phyloP scores from a whole-genome alignment of 768 basidiomycete genomes.

The Tubosaeta brunneosetosa region DNA sequence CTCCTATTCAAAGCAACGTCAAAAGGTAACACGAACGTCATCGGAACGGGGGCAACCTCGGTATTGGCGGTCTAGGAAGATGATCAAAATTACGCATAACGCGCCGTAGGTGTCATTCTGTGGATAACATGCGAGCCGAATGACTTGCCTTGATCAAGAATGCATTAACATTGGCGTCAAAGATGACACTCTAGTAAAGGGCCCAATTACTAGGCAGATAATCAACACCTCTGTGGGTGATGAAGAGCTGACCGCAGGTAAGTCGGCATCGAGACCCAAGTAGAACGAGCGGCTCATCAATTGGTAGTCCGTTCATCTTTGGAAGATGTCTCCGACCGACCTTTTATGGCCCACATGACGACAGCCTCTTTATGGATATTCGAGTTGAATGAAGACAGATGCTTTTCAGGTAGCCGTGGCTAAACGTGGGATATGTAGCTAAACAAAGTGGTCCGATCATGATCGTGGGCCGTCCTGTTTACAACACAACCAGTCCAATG shows the following conservation, averaged over 20 bases:
- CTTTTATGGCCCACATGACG: too few relatives aligned
- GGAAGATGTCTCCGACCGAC: too few relatives aligned
- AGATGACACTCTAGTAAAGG: slow-evolving; percentile 57
- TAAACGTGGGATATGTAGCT: too few relatives aligned
- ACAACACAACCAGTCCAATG: slow-evolving; percentile 10
- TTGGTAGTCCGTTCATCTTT: too few relatives aligned
- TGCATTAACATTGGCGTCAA: slow-evolving; percentile 15
- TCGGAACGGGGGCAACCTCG: slow-evolving; percentile 30
- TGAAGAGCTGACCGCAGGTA: slow-evolving; percentile 45
- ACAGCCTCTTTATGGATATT: too few relatives aligned
- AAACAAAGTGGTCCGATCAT: not conserved
- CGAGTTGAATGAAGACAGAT: too few relatives aligned
- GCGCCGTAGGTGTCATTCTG: too few relatives aligned
- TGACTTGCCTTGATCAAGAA: slow-evolving; percentile 53
- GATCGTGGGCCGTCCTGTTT: slow-evolving; percentile 3
- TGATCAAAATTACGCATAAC: not conserved
- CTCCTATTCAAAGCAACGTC: slow-evolving; percentile 42
- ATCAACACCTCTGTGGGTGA: slow-evolving; percentile 52
- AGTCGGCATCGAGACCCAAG: too few relatives aligned
- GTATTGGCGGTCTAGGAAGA: slow-evolving; percentile 49
- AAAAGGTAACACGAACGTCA: slow-evolving; percentile 54
- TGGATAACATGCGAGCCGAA: too few relatives aligned
- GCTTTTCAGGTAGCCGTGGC: too few relatives aligned
- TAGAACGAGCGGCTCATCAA: too few relatives aligned
- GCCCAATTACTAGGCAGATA: slow-evolving; percentile 56